Conservation (phyloP, 2,329 filamentous ascomycete genomes). For the Thielaviopsis euricoi region DNA sequence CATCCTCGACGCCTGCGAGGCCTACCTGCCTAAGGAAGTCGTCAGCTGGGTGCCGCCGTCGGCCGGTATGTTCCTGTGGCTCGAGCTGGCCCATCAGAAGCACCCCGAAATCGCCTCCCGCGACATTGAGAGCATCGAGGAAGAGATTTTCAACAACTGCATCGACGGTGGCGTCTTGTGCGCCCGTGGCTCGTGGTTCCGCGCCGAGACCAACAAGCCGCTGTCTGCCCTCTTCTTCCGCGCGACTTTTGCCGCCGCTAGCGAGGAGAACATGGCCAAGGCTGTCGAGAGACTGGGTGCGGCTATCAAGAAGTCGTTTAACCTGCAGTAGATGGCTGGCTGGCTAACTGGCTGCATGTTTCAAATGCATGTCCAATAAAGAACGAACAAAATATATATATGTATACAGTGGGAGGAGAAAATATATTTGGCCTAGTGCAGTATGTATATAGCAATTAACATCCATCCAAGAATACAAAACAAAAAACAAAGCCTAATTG, state of each 20-base stretch:
- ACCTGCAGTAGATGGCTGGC: constrained; percentile 16
- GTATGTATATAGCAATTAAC: no score
- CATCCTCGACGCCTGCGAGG: constrained; percentile 65
- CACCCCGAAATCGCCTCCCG: constrained; percentile 44
- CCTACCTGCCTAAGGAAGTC: constrained; percentile 54
- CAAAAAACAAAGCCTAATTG: no score
- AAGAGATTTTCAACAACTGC: constrained; percentile 66
- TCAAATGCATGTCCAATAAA: no score
- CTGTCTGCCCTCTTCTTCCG: constrained; percentile 63
- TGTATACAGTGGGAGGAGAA: no score
- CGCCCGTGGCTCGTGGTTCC: constrained; percentile 82
- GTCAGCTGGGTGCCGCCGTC: constrained; percentile 65
- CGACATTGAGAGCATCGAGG: constrained; percentile 53
- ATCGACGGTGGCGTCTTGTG: constrained; percentile 66
- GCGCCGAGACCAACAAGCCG: constrained; percentile 48
- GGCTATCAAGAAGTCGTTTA: constrained; percentile 47
- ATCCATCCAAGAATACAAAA: no score
- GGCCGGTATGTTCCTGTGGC: constrained; percentile 91
- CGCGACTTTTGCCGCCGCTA: constrained; percentile 74
- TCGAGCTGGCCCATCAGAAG: constrained; percentile 47
- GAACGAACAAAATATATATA: no score
- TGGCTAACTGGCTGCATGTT: no score
- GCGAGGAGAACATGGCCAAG: constrained; percentile 49
- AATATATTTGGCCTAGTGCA: no score
- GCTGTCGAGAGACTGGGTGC: constrained; percentile 62